These are phyloP conservation scores for Hygrocybe punicea DNA, from an alignment of 768 basidiomycete genomes.

Conservation along the genomic window DNA sequence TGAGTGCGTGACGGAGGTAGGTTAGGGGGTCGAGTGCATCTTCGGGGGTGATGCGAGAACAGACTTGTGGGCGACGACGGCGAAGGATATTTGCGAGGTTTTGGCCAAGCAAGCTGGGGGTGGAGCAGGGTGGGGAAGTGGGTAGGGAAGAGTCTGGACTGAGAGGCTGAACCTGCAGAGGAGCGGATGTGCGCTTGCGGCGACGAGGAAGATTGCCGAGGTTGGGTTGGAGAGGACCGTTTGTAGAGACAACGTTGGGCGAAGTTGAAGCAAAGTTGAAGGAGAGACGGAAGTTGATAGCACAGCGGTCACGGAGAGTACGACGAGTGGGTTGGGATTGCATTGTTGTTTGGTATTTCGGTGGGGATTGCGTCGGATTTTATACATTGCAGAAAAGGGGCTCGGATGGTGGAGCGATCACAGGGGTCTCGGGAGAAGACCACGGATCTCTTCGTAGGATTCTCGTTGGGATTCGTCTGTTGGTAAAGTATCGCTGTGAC, in stretches of 20 bases:
- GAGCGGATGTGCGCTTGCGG: not conserved
- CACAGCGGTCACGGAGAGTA: constrained; percentile 1
- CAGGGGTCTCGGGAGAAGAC: too few species aligned
- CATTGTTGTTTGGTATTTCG: not conserved
- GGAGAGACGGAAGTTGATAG: not conserved
- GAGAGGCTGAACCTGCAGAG: not conserved
- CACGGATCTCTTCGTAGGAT: too few species aligned
- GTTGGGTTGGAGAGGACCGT: not conserved
- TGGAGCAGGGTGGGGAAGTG: not conserved
- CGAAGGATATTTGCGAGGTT: not conserved
- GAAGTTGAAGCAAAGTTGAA: not conserved
- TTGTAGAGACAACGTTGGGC: not conserved
- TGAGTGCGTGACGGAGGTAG: not conserved
- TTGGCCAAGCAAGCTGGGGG: not conserved
- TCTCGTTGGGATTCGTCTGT: too few species aligned
- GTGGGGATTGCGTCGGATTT: too few species aligned
- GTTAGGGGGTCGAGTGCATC: not conserved
- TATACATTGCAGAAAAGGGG: too few species aligned
- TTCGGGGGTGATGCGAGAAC: too few species aligned
- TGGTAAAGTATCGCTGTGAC: too few species aligned
- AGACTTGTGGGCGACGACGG: too few species aligned
- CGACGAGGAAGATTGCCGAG: not conserved
- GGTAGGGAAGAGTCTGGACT: not conserved
- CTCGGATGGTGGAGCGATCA: too few species aligned
- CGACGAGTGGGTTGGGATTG: not conserved